Evolutionary conservation across 495 filamentous ascomycete genomes (phyloP), one percentile per base, ranked within the genome.

Genomic region (Annulohypoxylon maeteangense): DNA sequence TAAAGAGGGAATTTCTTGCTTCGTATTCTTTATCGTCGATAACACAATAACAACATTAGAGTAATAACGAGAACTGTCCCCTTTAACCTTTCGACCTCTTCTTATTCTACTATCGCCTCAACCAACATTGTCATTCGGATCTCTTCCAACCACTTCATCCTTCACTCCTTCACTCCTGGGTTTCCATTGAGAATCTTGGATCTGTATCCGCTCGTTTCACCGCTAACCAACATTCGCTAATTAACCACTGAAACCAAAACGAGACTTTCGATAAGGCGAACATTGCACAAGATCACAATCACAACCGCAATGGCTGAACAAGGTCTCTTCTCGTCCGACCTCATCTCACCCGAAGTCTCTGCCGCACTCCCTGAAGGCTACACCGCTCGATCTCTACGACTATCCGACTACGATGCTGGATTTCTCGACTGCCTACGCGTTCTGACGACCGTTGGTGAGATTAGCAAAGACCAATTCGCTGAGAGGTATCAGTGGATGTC

Each of bases 391-490:
- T 91, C 96, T 1, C 81, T 97, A 59, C 89, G 89, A 70, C 87
- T 88, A 70, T 86, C 84, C 74, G 95, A 99, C 83, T 97, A 90
- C 83, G 80, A 87, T 27, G 82, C 83, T 3, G 91, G 90, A 61
- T 97, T 97, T 80, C 89, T 98, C 48, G 93, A 97, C 78, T 93
- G 94, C 62, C 87, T 99, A 55, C 89, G 93, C 11, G 94, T 97
- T 27, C 84, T 99, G 70, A 98, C 95, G 3, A 93, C 90, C 36
- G 96, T 99, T 23, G 96, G 96, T 62, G 93, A 97, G 42, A 91
- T 98, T 69, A 85, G 82, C 45, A 86, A 91, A 78, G 86, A 89
- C 62, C 81, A 87, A 62, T 99, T 93, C 87, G 83, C 89, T 70
- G 83, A 90, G 75, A 89, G 93, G 44, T 98, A 91, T 77, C 87